Evolutionary conservation across 2,329 filamentous ascomycete species (phyloP).

Genomic region (Lojkania enalia): DNA sequence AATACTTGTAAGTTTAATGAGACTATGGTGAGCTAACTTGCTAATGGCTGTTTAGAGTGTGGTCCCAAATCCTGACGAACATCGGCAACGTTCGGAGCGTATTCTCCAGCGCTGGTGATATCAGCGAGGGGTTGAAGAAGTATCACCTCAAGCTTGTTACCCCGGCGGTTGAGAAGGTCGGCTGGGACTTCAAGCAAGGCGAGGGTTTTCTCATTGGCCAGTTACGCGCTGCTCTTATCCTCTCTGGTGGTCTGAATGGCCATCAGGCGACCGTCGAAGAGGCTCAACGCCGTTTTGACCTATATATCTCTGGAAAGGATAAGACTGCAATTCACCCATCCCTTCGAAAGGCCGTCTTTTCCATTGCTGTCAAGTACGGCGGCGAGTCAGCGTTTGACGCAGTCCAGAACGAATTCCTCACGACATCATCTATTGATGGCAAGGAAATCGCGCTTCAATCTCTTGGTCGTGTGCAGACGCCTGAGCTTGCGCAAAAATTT

Average conservation of each 20-base stretch:
- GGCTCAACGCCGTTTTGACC: slow-evolving; percentile 76
- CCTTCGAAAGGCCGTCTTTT: slow-evolving; percentile 78
- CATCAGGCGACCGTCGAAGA: slow-evolving; percentile 74
- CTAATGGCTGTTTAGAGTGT: slow-evolving; percentile 60
- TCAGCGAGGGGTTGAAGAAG: slow-evolving; percentile 73
- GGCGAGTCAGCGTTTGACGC: slow-evolving; percentile 69
- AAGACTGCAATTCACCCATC: slow-evolving; percentile 75
- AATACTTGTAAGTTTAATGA: slow-evolving; percentile 64
- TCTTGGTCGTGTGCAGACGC: slow-evolving; percentile 73
- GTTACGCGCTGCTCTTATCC: slow-evolving; percentile 79
- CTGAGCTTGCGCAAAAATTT: slow-evolving; percentile 68
- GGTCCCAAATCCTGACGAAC: slow-evolving; percentile 80
- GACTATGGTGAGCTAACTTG: not conserved
- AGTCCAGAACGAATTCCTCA: slow-evolving; percentile 83
- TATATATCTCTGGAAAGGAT: slow-evolving; percentile 71
- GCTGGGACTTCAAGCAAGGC: slow-evolving; percentile 77
- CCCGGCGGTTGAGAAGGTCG: slow-evolving; percentile 74
- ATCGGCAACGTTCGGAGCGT: slow-evolving; percentile 79
- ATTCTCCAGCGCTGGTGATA: slow-evolving; percentile 74
- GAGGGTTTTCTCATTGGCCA: slow-evolving; percentile 84
- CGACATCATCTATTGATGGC: slow-evolving; percentile 83
- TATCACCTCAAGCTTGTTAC: slow-evolving; percentile 79
- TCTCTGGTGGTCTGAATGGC: slow-evolving; percentile 72
- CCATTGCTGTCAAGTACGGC: slow-evolving; percentile 74
- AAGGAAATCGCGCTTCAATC: slow-evolving; percentile 82